Percentiles rank a stretch among this genome's conserved stretches.
Evolutionary conservation across 139 green algal genomes (phyloP).

Genomic region (Chlamydomonas incerta): DNA sequence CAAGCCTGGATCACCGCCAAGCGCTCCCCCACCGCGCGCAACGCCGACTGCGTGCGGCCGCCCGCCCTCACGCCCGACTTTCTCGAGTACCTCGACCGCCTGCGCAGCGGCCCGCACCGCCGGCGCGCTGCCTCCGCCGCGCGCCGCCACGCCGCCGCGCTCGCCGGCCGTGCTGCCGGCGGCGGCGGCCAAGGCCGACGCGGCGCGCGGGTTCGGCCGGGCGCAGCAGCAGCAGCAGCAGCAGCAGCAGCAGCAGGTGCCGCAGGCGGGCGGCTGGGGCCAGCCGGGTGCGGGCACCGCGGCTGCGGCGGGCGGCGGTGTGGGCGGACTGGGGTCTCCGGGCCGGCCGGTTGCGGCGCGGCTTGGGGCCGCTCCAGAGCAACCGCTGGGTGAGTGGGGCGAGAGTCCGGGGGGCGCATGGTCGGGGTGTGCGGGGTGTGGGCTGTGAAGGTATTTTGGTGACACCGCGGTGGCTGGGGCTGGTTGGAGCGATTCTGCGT

Average conservation of each 20-base stretch:
- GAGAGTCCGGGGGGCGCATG: too few species aligned
- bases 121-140: not conserved
- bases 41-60: not conserved
- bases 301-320: too few species aligned
- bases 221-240: not conserved
- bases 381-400: too few species aligned
- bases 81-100: not conserved
- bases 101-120: not conserved
- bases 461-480: too few species aligned
- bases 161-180: not conserved
- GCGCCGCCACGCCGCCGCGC: too few species aligned
- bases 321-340: not conserved
- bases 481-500: too few species aligned
- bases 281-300: too few species aligned
- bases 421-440: too few species aligned
- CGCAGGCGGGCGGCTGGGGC: not conserved
- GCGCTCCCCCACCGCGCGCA: not conserved
- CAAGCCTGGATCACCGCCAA: slow-evolving; percentile 18
- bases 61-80: not conserved
- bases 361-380: too few species aligned
- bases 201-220: not conserved
- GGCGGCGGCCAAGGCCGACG: not conserved
- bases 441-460: too few species aligned
- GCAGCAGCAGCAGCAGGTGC: not conserved
- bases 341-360: too few species aligned